Conservation (phyloP, 495 filamentous ascomycete species). For the Talaromyces wortmannii region DNA sequence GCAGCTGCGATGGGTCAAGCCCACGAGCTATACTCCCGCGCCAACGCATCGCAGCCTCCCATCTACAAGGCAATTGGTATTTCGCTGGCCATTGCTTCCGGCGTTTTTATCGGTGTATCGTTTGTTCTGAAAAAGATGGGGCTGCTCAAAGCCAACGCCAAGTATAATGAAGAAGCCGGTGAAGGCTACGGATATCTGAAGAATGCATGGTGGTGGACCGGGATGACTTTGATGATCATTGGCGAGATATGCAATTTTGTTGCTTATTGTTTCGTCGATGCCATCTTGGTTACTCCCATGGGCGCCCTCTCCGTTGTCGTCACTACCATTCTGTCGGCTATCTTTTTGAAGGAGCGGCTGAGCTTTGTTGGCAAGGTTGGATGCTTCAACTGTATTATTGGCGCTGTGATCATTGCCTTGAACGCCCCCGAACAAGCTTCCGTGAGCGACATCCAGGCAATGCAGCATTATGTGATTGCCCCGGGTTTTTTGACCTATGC, state of each 20-base stretch:
- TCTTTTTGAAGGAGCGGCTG: slow-evolving; percentile 92
- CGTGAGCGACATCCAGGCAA: slow-evolving; percentile 83
- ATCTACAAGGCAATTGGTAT: slow-evolving; percentile 86
- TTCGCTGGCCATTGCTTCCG: slow-evolving; percentile 77
- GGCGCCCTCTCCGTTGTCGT: slow-evolving; percentile 95
- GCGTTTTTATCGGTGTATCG: slow-evolving; percentile 88
- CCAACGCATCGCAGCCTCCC: slow-evolving; percentile 41
- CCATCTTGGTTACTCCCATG: slow-evolving; percentile 90
- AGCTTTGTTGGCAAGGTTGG: slow-evolving; percentile 95
- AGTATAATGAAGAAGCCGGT: slow-evolving; percentile 93
- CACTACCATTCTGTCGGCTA: slow-evolving; percentile 86
- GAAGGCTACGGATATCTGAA: slow-evolving; percentile 98
- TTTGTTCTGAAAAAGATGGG: slow-evolving; percentile 96
- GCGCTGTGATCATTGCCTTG: slow-evolving; percentile 86
- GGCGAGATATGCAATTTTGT: slow-evolving; percentile 97
- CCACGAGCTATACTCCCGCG: slow-evolving; percentile 41
- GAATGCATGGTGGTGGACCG: slow-evolving; percentile 91
- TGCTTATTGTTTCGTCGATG: slow-evolving; percentile 95
- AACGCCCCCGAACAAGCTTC: slow-evolving; percentile 86
- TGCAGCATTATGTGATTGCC: slow-evolving; percentile 80
- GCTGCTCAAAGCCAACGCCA: slow-evolving; percentile 84
- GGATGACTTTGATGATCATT: slow-evolving; percentile 96
- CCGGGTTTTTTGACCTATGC: slow-evolving; percentile 84
- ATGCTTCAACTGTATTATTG: slow-evolving; percentile 91
- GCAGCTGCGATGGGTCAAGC: slow-evolving; percentile 30